Conservation (phyloP, 2,329 filamentous ascomycete species). For the Hypoxylon sp. region DNA sequence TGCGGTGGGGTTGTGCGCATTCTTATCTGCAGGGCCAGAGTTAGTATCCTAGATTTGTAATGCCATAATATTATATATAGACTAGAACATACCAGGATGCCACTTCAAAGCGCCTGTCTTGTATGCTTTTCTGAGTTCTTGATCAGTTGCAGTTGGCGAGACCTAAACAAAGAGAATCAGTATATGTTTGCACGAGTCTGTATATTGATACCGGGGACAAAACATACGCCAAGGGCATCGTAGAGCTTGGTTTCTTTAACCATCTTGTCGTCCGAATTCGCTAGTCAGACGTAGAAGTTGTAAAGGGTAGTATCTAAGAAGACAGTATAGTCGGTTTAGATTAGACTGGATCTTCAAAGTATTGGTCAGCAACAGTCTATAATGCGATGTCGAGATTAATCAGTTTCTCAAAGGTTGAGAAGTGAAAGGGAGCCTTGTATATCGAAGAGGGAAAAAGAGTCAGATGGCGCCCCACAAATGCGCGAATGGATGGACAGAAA, state of each 20-base stretch:
- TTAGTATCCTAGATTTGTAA: constrained; percentile 32
- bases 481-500: constrained; percentile 42
- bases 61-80: not conserved
- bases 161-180: constrained; percentile 69
- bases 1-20: constrained; percentile 90
- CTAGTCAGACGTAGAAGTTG: constrained; percentile 24
- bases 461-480: constrained; percentile 45
- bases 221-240: constrained; percentile 81
- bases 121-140: constrained; percentile 92
- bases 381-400: constrained; percentile 14
- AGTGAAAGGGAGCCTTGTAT: constrained; percentile 27
- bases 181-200: not conserved
- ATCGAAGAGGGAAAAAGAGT: constrained; percentile 47
- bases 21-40: constrained; percentile 81
- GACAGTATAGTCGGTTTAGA: constrained; percentile 10
- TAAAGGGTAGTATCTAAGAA: constrained; percentile 13
- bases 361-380: constrained; percentile 16
- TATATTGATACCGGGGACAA: constrained; percentile 5
- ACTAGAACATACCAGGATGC: constrained; percentile 77
- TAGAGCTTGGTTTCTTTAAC: constrained; percentile 86
- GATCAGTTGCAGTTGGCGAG: constrained; percentile 82
- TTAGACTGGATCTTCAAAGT: constrained; percentile 23
- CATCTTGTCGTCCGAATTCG: constrained; percentile 68
- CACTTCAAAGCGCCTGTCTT: constrained; percentile 86
- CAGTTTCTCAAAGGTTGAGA: constrained; percentile 5